Evolutionary conservation across 192 early-diverging fungal genomes (phyloP), one percentile per base, ranked within the genome.

Genomic region (Entomortierella lignicola): DNA sequence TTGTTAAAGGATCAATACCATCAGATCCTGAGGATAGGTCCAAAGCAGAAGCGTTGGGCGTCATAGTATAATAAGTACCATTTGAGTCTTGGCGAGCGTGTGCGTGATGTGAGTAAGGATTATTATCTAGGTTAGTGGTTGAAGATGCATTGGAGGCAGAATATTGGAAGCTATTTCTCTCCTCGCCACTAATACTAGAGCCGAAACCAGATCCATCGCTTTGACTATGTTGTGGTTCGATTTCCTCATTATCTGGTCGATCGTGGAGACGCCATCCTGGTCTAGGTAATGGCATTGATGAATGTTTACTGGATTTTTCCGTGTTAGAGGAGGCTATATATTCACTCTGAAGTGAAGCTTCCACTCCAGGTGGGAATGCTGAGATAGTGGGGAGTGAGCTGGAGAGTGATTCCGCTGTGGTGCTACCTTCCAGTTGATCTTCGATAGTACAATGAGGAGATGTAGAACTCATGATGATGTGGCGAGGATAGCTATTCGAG

Each of bases 231-330:
- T 77, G 72, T 18, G 23, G 15, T 3, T 60, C 66, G 2, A 42
- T 25, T 29, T 77, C 73, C 25, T 68, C 73, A 0, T 43, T 15
- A 55, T 79, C 62, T 1, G 48, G 55, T 2, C 64, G 48, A 27
- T 79, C 75, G 20, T 79, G 55, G 27, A 79, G 15, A 0, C 75
- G 67, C 75, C 75, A 79, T 11, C 61, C 75, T 48, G 66, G 68
- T 42, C 37, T 64, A 7, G 75, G 67, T 11, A 79, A 34, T 1
- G 75, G 75, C 75, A 79, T 79, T 8, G 75, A 79, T 0, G 75
- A 51, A 26, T 79, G 75, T 26, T 66, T 44, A 29, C n/a, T 70
- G 8, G 67, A 43, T 26, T 70, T 69, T 23, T 65, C 66, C 10
- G 60, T 0, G 8, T 65, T 70, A 1, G 47, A 18, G 0, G 17